Conservation (phyloP, 2,329 filamentous ascomycete species). For the Metarhizium anisopliae region DNA sequence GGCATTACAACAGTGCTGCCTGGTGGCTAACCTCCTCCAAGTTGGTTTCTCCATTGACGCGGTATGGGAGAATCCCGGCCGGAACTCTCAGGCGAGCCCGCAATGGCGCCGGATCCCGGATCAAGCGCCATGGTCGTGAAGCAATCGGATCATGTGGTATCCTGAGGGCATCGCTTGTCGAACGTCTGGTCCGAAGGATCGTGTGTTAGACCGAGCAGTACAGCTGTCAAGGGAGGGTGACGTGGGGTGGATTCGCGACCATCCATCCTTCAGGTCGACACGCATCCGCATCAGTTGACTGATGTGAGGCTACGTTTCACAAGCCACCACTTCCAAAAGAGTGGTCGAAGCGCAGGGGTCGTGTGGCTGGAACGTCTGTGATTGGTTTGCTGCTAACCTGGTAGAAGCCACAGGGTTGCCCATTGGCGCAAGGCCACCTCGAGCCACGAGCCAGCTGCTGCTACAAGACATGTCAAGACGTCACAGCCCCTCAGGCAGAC, state of each 20-base stretch:
- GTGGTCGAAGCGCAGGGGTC: not conserved
- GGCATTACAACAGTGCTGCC: conserved; percentile 5
- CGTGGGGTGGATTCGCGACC: conserved; percentile 1
- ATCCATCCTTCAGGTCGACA: not conserved
- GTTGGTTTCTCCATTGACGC: conserved; percentile 68
- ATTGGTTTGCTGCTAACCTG: not conserved
- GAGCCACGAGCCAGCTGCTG: not conserved
- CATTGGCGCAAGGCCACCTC: not conserved
- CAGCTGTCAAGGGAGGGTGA: conserved; percentile 1
- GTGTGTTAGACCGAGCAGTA: not conserved
- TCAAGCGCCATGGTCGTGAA: conserved; percentile 53
- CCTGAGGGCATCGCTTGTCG: conserved; percentile 3
- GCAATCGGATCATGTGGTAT: conserved; percentile 10
- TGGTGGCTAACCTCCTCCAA: conserved; percentile 59
- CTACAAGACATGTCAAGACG: not conserved
- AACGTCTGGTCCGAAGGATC: not conserved
- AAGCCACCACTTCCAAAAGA: not conserved
- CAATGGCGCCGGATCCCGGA: conserved; percentile 44
- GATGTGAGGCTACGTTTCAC: conserved; percentile 14
- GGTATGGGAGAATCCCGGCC: conserved; percentile 68
- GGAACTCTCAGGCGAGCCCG: conserved; percentile 72
- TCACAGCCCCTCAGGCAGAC: no score
- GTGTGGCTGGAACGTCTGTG: not conserved
- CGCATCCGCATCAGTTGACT: not conserved
- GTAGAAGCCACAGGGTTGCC: no score